These are phyloP conservation scores for Eucommia ulmoides DNA, from an alignment of 257 asterid genomes.

Conservation along the genomic window DNA sequence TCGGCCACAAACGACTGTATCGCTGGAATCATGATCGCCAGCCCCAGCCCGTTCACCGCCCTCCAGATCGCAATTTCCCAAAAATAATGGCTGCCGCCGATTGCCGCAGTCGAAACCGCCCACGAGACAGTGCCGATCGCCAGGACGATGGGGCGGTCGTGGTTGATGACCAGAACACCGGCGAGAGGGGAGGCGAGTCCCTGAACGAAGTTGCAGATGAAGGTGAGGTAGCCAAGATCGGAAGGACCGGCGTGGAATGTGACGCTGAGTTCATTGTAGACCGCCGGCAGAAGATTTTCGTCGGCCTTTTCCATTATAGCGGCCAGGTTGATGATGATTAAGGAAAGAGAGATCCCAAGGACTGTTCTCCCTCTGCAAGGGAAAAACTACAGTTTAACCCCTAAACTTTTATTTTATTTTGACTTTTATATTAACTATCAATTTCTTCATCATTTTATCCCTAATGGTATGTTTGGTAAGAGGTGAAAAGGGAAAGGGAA, in stretches of 20 bases:
- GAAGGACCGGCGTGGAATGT: slow-evolving; percentile 86
- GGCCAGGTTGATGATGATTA: too few species aligned
- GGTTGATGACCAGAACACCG: slow-evolving; percentile 58
- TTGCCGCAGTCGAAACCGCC: slow-evolving; percentile 79
- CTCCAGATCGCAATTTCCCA: slow-evolving; percentile 74
- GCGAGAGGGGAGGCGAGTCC: slow-evolving; percentile 83
- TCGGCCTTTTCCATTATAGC: neutral
- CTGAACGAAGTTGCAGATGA: slow-evolving; percentile 72
- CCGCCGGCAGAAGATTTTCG: neutral
- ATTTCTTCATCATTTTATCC: too few species aligned
- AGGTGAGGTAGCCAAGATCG: slow-evolving; percentile 65
- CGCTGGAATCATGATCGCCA: slow-evolving; percentile 78
- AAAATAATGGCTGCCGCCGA: slow-evolving; percentile 34
- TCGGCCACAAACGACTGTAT: slow-evolving; percentile 84
- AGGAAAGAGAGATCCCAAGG: too few species aligned
- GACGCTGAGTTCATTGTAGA: slow-evolving; percentile 20
- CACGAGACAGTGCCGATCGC: slow-evolving; percentile 80
- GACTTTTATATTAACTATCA: too few species aligned
- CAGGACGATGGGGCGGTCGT: slow-evolving; percentile 57
- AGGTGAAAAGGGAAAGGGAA: too few species aligned
- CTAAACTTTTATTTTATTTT: too few species aligned
- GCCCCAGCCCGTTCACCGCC: slow-evolving; percentile 88
- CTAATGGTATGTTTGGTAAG: too few species aligned
- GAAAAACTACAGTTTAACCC: too few species aligned
- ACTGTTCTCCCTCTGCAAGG: too few species aligned